Percentiles rank a stretch among this genome's conserved stretches.
Conservation (phyloP, 352 stramenopile genomes). For the Aphanomyces cochlioides region DNA sequence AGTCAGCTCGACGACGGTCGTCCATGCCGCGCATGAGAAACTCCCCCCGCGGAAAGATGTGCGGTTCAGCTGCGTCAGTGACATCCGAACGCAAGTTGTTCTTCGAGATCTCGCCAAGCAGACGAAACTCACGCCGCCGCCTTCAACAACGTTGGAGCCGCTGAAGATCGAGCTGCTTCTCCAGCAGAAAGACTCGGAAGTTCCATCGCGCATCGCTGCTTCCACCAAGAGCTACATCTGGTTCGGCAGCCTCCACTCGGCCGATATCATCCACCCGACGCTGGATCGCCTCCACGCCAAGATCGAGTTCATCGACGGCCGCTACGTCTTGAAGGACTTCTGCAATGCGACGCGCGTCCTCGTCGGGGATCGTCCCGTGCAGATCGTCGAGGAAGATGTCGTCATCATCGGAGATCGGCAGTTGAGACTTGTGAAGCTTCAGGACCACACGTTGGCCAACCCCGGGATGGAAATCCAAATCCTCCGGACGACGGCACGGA, state of each 20-base stretch:
- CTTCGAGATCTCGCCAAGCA: background rate
- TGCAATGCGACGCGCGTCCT: slow-evolving; percentile 17
- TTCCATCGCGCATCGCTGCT: background rate
- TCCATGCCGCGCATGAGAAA: background rate
- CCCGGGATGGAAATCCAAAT: slow-evolving; percentile 7
- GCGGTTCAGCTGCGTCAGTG: background rate
- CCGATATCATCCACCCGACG: background rate
- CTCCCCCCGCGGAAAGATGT: background rate
- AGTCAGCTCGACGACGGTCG: background rate
- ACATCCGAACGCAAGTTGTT: background rate
- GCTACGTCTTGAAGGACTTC: slow-evolving; percentile 15
- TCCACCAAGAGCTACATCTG: background rate
- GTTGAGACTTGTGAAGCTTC: background rate
- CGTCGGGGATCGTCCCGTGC: slow-evolving; percentile 5
- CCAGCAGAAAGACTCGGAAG: slow-evolving; percentile 3
- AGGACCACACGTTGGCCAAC: background rate
- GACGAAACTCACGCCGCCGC: slow-evolving; percentile 1
- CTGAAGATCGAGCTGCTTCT: slow-evolving; percentile 20
- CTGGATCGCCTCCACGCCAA: slow-evolving; percentile 17
- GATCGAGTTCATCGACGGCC: slow-evolving; percentile 3
- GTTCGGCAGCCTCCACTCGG: slow-evolving; percentile 14
- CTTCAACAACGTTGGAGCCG: background rate
- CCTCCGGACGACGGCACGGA: slow-evolving; percentile 12
- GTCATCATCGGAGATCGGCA: slow-evolving; percentile 12
- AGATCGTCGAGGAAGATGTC: slow-evolving; percentile 5